A percentile compares a stretch with the other conserved stretches of the same genome.
phyloP scores from a whole-genome alignment of 2,329 filamentous ascomycete genomes.

The Sporothrix brunneoviolacea region DNA sequence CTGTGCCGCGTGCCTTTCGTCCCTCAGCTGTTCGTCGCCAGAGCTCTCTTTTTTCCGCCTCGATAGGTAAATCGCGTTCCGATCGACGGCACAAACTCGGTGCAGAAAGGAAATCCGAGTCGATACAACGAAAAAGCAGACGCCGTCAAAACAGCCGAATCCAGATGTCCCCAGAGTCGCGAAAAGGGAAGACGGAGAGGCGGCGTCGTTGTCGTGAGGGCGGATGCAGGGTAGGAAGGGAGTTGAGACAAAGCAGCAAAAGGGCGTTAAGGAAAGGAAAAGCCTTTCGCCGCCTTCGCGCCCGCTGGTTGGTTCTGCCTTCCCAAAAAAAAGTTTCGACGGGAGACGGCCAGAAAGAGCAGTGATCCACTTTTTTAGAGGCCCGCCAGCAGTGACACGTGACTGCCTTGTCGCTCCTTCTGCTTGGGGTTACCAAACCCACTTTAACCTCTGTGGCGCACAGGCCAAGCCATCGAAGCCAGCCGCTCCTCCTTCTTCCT shows the following conservation, averaged over 20 bases:
- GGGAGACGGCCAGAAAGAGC: neutral
- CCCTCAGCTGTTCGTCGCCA: too few species aligned
- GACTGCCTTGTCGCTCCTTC: neutral
- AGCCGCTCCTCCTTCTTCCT: neutral
- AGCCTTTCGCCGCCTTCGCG: slow-evolving; percentile 8
- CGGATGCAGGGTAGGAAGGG: neutral
- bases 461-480: slow-evolving; percentile 1
- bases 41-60: too few species aligned
- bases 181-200: too few species aligned
- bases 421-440: neutral
- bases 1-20: neutral
- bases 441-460: neutral
- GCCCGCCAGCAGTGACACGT: neutral
- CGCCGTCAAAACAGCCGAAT: too few species aligned
- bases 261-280: neutral
- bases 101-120: too few species aligned
- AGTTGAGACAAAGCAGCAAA: neutral
- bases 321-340: slow-evolving; percentile 6
- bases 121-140: too few species aligned
- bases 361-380: neutral
- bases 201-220: too few species aligned
- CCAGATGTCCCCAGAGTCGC: too few species aligned
- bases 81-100: too few species aligned
- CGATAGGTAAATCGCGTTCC: too few species aligned
- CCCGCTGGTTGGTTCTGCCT: neutral